Percentiles rank a stretch among this genome's conserved stretches.
phyloP scores from a whole-genome alignment of 2,329 filamentous ascomycete genomes.

The Colletotrichum musae region DNA sequence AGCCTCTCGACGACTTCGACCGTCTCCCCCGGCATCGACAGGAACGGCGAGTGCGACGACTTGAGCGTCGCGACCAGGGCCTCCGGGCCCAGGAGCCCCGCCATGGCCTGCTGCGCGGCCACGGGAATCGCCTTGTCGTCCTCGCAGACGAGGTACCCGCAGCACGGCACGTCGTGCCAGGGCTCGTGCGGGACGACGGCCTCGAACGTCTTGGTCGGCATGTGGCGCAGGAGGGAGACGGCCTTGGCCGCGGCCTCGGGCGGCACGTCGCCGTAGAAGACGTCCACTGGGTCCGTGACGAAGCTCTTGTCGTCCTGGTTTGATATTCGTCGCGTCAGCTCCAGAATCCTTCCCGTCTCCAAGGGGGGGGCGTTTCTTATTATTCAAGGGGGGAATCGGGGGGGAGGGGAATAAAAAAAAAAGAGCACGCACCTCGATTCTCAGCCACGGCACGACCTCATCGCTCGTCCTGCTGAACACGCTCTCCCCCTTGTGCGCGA shows the following conservation, averaged over 20 bases:
- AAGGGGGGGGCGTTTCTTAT: background rate
- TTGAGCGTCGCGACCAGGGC: background rate
- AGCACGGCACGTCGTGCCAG: conserved; percentile 45
- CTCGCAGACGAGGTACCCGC: conserved; percentile 45
- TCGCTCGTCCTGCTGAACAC: conserved; percentile 43
- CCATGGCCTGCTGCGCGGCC: conserved; percentile 42
- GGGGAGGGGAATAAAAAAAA: background rate
- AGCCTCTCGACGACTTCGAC: conserved; percentile 19
- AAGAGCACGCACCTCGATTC: conserved; percentile 26
- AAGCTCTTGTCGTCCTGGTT: conserved; percentile 28
- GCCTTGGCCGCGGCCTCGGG: conserved; percentile 24
- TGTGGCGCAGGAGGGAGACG: conserved; percentile 27
- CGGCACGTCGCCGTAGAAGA: conserved; percentile 46
- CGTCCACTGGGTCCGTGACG: background rate
- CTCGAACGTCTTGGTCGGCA: conserved; percentile 40
- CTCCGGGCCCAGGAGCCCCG: conserved; percentile 6
- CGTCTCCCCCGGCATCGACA: conserved; percentile 21
- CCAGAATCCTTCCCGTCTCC: too few species aligned
- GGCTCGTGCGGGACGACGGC: conserved; percentile 44
- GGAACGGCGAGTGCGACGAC: conserved; percentile 29
- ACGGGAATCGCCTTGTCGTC: conserved; percentile 45
- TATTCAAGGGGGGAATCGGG: background rate
- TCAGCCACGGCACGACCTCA: conserved; percentile 45
- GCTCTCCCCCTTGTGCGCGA: conserved; percentile 45
- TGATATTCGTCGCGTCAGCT: background rate